phyloP scores from a whole-genome alignment of 345 rosid genomes.

The Erucastrum elatum region DNA sequence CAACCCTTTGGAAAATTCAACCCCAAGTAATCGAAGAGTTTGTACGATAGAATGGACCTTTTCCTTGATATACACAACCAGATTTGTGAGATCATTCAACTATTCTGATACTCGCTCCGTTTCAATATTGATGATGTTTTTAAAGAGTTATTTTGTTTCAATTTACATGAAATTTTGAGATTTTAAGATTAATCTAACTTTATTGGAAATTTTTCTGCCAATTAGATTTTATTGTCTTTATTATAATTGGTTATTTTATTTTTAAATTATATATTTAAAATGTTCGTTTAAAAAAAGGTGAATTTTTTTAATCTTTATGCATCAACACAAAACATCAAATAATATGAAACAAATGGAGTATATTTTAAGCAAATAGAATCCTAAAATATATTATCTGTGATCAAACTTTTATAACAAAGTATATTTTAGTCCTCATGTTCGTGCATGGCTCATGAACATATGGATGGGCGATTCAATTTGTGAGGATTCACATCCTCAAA shows the following conservation, averaged over 20 bases:
- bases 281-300: too few relatives aligned
- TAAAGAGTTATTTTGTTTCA: too few relatives aligned
- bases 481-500: neutral
- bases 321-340: too few relatives aligned
- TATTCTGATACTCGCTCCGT: neutral
- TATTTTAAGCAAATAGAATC: neutral
- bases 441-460: neutral
- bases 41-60: conserved; percentile 17
- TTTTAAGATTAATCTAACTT: too few relatives aligned
- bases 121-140: too few relatives aligned
- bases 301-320: too few relatives aligned
- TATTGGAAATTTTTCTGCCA: too few relatives aligned
- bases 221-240: too few relatives aligned
- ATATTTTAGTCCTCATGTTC: neutral
- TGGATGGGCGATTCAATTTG: neutral
- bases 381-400: neutral
- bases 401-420: neutral
- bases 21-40: conserved; percentile 28
- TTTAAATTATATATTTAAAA: too few relatives aligned
- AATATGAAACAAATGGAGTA: too few relatives aligned
- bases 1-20: conserved; percentile 28
- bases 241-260: too few relatives aligned
- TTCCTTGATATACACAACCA: neutral
- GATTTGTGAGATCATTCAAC: neutral
- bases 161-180: too few relatives aligned